phyloP scores from a whole-genome alignment of 225 moss, liverwort and hornwort species.

The Lunularia cruciata region DNA sequence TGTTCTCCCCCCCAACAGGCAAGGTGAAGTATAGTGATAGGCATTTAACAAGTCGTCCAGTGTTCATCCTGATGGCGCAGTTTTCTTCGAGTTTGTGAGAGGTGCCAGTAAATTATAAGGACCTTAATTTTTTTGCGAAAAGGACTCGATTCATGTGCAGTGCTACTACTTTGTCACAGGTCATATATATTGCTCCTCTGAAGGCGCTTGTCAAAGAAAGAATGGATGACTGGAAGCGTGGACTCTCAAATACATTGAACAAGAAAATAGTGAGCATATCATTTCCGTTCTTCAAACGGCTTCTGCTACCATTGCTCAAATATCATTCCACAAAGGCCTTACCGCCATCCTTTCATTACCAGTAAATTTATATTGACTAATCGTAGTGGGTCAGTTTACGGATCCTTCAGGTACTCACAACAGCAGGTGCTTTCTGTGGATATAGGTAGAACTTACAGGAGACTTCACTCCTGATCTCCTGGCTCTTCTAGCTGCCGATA shows the following conservation, averaged over 20 bases:
- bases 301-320: no score
- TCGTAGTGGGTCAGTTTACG: no score
- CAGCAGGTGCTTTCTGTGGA: neutral
- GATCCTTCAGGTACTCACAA: no score
- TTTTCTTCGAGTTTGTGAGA: no score
- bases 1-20: neutral
- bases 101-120: no score
- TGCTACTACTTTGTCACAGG: constrained; percentile 38
- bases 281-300: neutral
- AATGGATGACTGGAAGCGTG: constrained; percentile 90
- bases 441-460: constrained; percentile 91
- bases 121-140: no score
- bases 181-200: constrained; percentile 95
- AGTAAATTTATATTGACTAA: no score
- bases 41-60: no score
- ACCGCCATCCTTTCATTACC: no score
- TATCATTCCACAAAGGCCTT: no score
- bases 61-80: no score
- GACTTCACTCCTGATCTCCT: constrained; percentile 97
- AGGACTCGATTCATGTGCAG: neutral
- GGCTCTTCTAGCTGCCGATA: constrained; percentile 89
- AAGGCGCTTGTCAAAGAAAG: constrained; percentile 98
- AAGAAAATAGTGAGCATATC: constrained; percentile 71
- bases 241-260: constrained; percentile 59
- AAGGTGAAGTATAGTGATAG: no score